Base-by-base conservation (phyloP, 202 grass and related monocot genomes). In the Saccharum hybrid region DNA sequence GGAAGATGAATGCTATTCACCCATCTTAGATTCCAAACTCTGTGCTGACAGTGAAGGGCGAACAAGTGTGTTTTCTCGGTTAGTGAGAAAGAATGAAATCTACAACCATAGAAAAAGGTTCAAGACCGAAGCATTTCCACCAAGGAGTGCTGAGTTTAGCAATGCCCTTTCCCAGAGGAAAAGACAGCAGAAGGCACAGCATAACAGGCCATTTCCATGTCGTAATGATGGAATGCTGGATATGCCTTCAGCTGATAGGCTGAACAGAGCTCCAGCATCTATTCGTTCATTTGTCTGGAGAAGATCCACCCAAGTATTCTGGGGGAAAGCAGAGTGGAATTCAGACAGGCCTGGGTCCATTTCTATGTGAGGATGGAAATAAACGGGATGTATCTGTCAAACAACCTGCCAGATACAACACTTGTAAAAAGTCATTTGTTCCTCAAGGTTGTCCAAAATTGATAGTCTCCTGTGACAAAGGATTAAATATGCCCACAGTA, bases 1-100 rank as follows among this genome's bases (percentile, higher is more conserved):
- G 66, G 45, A 88, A 78, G 70, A 79, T 82, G 68, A 26, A 78
- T 75, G 56, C 38, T 31, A 73, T 83, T 51, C 54, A 5, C 74
- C 82, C 31, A 41, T 56, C 61, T 54, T 63, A 26, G 82, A 82
- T 82, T 88, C 86, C 45, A 88, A 77, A 63, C 86, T 91, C 41
- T 68, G 56, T 31, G 81, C 89, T 79, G 89, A 91, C 38, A 82
- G 6, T 78, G 86, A 82, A 82, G 80, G 10, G 21, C 31, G 78
- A 83, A 78, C 33, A 81, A 88, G 89, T 69, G 89, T 88, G 73
- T 91, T 91, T 82, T 77, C 82, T 85, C 68, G 86, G 33, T 54
- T 88, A 40, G 18, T 87, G 14, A 77, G 43, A n/a, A n/a, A 52
- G 63, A 38, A 76, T 71, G 59, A 46, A 66, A 63, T 28, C 73